phyloP scores from a whole-genome alignment of 495 filamentous ascomycete species.

The Tetracladium setigerum region DNA sequence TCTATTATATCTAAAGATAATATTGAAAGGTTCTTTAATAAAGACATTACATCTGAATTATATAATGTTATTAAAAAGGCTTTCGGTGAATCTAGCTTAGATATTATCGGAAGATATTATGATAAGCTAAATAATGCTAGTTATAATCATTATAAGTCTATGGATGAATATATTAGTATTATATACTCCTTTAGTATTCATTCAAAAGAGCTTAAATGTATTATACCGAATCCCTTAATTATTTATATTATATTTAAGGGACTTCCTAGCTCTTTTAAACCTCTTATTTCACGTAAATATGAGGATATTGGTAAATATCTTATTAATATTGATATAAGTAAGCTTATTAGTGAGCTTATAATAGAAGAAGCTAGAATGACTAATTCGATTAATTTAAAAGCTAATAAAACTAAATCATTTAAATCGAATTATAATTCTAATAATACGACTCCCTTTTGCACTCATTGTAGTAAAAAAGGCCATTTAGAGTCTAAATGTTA shows the following conservation, averaged over 20 bases:
- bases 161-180: no score
- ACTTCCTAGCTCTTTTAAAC: background rate
- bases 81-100: no score
- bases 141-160: no score
- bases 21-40: no score
- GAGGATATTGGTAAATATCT: conserved; percentile 2
- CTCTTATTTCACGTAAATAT: conserved; percentile 1
- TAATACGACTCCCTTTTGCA: background rate
- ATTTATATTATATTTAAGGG: conserved; percentile 3
- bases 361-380: background rate
- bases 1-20: no score
- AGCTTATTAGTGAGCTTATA: conserved; percentile 1
- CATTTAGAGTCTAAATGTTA: conserved; percentile 2
- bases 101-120: no score
- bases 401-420: conserved; percentile 1
- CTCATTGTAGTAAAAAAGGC: conserved; percentile 2
- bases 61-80: no score
- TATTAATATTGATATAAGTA: conserved; percentile 3
- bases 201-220: conserved; percentile 1
- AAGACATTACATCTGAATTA: no score
- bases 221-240: background rate
- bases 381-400: background rate
- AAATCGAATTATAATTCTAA: background rate
- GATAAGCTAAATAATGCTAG: no score
- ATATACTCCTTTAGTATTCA: background rate